phyloP scores from a whole-genome alignment of 805 yeast genomes.

The Schwanniomyces vanrijiae region DNA sequence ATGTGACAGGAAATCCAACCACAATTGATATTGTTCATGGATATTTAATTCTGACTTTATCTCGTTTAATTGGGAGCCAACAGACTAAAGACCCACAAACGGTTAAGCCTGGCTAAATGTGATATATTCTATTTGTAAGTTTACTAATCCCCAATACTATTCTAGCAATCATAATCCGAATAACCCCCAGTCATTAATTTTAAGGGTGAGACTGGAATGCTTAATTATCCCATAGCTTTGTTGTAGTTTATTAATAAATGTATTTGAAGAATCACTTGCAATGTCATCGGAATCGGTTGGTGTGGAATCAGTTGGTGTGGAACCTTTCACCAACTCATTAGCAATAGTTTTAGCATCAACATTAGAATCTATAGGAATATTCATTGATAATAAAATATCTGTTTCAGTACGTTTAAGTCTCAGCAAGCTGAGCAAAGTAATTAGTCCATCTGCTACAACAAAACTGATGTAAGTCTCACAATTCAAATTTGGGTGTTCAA shows the following conservation, averaged over 20 bases:
- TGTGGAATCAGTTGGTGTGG: background rate
- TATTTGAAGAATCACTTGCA: background rate
- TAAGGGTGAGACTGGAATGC: slow-evolving; percentile 25
- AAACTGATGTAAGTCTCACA: slow-evolving; percentile 5
- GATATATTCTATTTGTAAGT: no score
- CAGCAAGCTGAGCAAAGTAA: slow-evolving; percentile 56
- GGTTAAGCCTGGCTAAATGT: background rate
- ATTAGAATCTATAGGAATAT: slow-evolving; percentile 44
- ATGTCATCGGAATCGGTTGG: background rate
- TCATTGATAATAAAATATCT: slow-evolving; percentile 61
- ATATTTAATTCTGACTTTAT: background rate
- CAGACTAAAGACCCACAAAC: background rate
- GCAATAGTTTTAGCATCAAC: slow-evolving; percentile 7
- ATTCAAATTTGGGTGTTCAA: slow-evolving; percentile 1
- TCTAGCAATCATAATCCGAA: slow-evolving; percentile 26
- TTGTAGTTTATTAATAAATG: slow-evolving; percentile 3
- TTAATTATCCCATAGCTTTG: slow-evolving; percentile 24
- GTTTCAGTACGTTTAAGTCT: slow-evolving; percentile 52
- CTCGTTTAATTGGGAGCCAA: background rate
- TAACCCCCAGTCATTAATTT: slow-evolving; percentile 47
- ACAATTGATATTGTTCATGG: slow-evolving; percentile 2
- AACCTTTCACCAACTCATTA: background rate
- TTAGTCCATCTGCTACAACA: slow-evolving; percentile 23
- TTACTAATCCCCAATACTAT: background rate
- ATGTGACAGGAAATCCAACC: slow-evolving; percentile 15